Base-by-base conservation (phyloP, 202 grass and related monocot species). In the Zizania palustris region DNA sequence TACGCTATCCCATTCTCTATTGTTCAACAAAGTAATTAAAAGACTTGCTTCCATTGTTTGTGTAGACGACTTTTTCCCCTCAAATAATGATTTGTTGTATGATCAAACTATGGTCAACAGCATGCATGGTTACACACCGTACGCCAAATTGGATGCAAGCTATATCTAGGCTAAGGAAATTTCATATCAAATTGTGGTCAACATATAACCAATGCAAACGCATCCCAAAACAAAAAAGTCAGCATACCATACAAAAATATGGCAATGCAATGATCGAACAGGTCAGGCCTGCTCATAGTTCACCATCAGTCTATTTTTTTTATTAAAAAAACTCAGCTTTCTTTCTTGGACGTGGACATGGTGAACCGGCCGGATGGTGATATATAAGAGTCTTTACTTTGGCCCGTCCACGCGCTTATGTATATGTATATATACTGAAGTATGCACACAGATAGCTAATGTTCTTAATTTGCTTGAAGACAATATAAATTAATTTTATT, bases 11-110 rank as follows among this genome's bases (percentile, higher is more conserved):
- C 28, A 28, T 28, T 28, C 28, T 28, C 28, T 28, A 28, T 28
- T 28, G 2, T 42, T 42, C 7, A 42, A 42, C 4, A 6, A 55
- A 13, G 5, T 54, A 42, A 63, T 54, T 43, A 46, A 64, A 13
- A 45, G 15, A 50, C n/a, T n/a, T 2, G 45, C 8, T 66, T 46
- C 4, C 41, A 41, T 57, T 67, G 67, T 82, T 74, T 82, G 70
- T 41, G 14, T 10, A 16, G 5, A 63, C 70, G 57, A 43, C 63
- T 13, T 7, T 1, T 1, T 11, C 15, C 49, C n/a, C 49, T 42
- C 7, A 28, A 28, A 28, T 28, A 28, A 28, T 28, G 28, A 28
- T 0, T 28, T 28, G 28, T 28, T 28, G 0, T 28, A 28, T 28
- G 28, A 42, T 6, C 5, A n/a, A 18, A 7, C 15, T 16, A 55